Evolutionary conservation across 1,139 yeast species (phyloP).

Genomic region (Scheffersomyces lignicola): DNA sequence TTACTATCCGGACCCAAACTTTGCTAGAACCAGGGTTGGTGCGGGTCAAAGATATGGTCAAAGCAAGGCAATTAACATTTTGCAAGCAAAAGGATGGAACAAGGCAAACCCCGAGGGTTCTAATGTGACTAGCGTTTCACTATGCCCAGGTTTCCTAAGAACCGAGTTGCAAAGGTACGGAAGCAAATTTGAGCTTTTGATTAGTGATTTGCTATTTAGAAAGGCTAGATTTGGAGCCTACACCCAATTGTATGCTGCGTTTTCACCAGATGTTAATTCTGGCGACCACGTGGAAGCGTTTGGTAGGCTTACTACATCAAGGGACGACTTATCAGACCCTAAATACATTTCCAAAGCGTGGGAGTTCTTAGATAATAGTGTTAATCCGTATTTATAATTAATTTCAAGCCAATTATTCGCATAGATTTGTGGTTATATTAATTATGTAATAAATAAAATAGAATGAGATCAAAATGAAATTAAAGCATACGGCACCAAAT

Average conservation of each 20-base stretch:
- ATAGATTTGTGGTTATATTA: too few species aligned
- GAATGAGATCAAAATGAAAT: too few species aligned
- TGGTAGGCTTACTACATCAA: not conserved
- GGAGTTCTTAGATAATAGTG: not conserved
- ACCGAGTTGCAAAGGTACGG: constrained; percentile 40
- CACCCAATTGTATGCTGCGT: constrained; percentile 21
- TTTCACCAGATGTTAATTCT: constrained; percentile 13
- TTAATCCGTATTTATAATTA: not conserved
- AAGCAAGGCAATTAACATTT: constrained; percentile 44
- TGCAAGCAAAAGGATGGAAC: constrained; percentile 43
- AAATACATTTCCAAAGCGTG: constrained; percentile 1
- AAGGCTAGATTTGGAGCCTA: constrained; percentile 17
- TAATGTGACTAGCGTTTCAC: constrained; percentile 34
- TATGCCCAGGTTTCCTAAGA: constrained; percentile 47
- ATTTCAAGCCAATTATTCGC: not conserved
- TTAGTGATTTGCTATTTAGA: constrained; percentile 12
- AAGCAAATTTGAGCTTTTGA: constrained; percentile 1
- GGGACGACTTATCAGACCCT: not conserved
- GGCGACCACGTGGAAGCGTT: constrained; percentile 6
- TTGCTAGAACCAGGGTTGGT: not conserved
- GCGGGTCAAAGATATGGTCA: constrained; percentile 35
- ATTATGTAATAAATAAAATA: too few species aligned
- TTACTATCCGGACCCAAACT: constrained; percentile 6
- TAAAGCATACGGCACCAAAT: too few species aligned
- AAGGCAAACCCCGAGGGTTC: constrained; percentile 25